Evolutionary conservation across 108 stramenopile species (phyloP).

Genomic region (Conticribra guillardii): DNA sequence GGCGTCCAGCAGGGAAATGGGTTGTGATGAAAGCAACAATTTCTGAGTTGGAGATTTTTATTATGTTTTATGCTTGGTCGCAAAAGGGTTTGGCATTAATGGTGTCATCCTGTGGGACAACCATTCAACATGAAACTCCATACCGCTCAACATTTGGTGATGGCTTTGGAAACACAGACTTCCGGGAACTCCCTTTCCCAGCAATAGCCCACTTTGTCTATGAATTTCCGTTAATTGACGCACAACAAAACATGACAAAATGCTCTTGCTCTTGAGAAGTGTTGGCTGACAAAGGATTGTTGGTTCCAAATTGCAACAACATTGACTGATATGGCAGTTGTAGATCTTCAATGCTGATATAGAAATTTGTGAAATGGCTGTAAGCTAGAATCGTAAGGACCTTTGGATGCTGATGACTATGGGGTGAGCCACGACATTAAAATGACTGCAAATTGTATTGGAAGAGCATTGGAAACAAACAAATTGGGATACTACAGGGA

Average conservation of each 20-base stretch:
- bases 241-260: slow-evolving; percentile 36
- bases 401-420: background rate
- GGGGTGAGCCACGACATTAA: background rate
- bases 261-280: slow-evolving; percentile 29
- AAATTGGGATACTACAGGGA: too few species aligned
- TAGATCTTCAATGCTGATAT: slow-evolving; percentile 20
- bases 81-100: background rate
- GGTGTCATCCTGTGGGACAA: slow-evolving; percentile 12
- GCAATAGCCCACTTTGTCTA: slow-evolving; percentile 6
- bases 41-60: slow-evolving; percentile 14
- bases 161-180: slow-evolving; percentile 1
- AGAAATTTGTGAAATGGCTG: background rate
- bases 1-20: slow-evolving; percentile 8
- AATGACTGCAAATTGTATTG: background rate
- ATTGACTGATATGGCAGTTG: slow-evolving; percentile 32
- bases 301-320: slow-evolving; percentile 35
- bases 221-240: slow-evolving; percentile 22
- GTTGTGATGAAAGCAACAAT: slow-evolving; percentile 24
- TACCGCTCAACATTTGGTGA: slow-evolving; percentile 11
- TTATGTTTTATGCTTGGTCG: slow-evolving; percentile 21
- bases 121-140: background rate
- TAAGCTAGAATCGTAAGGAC: background rate
- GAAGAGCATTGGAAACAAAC: too few species aligned
- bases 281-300: slow-evolving; percentile 29
- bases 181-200: slow-evolving; percentile 10